Base-by-base conservation (phyloP, 1,284 basidiomycete species). In the Heterobasidion occidentale region DNA sequence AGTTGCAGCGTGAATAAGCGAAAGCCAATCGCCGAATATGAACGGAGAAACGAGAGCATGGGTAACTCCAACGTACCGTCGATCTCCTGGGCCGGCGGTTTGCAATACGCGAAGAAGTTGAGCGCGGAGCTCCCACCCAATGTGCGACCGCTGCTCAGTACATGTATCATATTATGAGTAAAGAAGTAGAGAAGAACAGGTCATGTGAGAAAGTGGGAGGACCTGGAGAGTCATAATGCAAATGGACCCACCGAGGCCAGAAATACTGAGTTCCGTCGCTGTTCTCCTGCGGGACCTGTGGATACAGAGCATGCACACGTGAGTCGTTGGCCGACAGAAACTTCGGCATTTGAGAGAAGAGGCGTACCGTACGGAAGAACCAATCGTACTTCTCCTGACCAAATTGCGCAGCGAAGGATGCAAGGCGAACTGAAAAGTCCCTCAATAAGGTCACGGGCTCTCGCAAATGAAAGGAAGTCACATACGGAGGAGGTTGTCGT, bases 81-180 rank as follows among this genome's bases (percentile, higher is more conserved):
- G n/a, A 69, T 57, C 19, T 69, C 67, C 9, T 57, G 61, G 2
- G 62, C 60, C 1, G 68, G 63, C 5, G 67, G 67, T 50, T 60
- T 67, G 15, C 48, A 59, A 60, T 64, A 68, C 2, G 55, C 54
- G 42, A 61, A 59, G 54, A 65, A 65, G 51, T 67, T 65, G 27
- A 65, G 55, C 33, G 64, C 61, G 20, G 66, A 67, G 47, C 63
- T 63, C 5, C 70, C 70, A 17, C 68, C 67, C 5, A 71, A 65
- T 1, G 62, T 59, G 49, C 69, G 69, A 27, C 68, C 69, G 2
- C 58, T 60, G 42, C 27, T 27, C 27, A 27, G 27, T 27, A 5
- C 27, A 27, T 27, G 6, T 6, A 27, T 27, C 5, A 27, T 4
- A 27, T 27, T 4, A 27, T 27, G 27, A 27, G 27, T 27, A 27